Evolutionary conservation across 2,329 filamentous ascomycete genomes (phyloP).

Genomic region (Talaromyces amestolkiae): DNA sequence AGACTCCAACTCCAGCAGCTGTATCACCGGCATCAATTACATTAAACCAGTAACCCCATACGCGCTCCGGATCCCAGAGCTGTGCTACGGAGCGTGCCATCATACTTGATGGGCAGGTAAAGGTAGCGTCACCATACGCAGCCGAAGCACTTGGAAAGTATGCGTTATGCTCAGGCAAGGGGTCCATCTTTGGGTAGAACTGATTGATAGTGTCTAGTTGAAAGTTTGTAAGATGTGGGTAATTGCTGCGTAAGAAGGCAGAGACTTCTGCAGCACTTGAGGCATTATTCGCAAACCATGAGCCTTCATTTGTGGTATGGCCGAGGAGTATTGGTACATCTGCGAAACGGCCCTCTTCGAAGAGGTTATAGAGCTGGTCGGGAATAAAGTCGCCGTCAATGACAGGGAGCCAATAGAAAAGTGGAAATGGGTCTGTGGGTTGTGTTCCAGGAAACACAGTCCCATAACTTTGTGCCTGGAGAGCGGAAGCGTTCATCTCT

Average conservation of each 20-base stretch:
- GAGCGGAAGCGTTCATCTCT: constrained; percentile 39
- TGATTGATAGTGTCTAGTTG: constrained; percentile 58
- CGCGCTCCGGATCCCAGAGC: constrained; percentile 43
- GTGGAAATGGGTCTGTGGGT: constrained; percentile 43
- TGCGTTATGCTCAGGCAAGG: constrained; percentile 31
- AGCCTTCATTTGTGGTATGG: constrained; percentile 64
- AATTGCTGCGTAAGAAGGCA: constrained; percentile 58
- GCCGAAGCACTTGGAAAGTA: constrained; percentile 44
- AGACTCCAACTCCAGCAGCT: constrained; percentile 59
- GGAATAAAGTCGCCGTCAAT: constrained; percentile 53
- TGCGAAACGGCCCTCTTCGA: constrained; percentile 50
- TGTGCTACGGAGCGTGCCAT: constrained; percentile 48
- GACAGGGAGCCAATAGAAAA: constrained; percentile 53
- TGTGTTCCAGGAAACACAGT: constrained; percentile 45
- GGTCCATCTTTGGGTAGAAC: constrained; percentile 52
- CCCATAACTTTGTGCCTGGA: constrained; percentile 49
- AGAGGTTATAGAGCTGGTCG: constrained; percentile 50
- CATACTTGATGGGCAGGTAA: constrained; percentile 47
- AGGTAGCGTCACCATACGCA: constrained; percentile 50
- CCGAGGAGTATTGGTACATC: constrained; percentile 56
- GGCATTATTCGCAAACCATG: constrained; percentile 51
- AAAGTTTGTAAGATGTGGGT: constrained; percentile 51
- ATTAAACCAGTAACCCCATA: constrained; percentile 69
- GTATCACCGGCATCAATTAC: constrained; percentile 58
- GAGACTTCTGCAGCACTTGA: constrained; percentile 51